Percentiles rank a stretch among this genome's conserved stretches.
Evolutionary conservation across 352 stramenopile genomes (phyloP).

Genomic region (Phytopythium delawarense): DNA sequence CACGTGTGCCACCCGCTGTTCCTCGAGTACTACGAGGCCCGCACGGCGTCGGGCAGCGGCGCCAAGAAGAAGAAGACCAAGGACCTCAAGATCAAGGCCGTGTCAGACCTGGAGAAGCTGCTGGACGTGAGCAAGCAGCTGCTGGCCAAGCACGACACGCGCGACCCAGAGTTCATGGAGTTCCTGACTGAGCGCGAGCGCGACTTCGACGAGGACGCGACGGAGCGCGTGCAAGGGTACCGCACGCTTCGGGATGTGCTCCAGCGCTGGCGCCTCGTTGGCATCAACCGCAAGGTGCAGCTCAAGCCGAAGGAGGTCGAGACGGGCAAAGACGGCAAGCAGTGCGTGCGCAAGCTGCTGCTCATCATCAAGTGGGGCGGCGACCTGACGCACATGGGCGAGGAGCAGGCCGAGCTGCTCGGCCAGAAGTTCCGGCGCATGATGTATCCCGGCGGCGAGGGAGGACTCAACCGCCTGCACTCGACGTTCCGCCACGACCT

Average conservation of each 20-base stretch:
- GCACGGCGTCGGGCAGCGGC: conserved; percentile 20
- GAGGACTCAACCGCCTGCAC: conserved; percentile 97
- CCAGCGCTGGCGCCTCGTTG: conserved; percentile 93
- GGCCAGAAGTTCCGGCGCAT: conserved; percentile 88
- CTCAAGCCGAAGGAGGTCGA: conserved; percentile 76
- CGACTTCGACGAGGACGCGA: conserved; percentile 54
- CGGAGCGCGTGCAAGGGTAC: conserved; percentile 78
- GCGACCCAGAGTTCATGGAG: conserved; percentile 51
- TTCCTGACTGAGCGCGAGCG: conserved; percentile 65
- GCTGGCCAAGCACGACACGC: conserved; percentile 58
- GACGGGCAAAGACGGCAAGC: conserved; percentile 26
- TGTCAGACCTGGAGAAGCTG: conserved; percentile 72
- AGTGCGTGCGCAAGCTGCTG: conserved; percentile 85
- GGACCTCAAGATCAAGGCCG: conserved; percentile 87
- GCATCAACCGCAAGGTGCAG: conserved; percentile 99
- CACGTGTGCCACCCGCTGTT: conserved; percentile 89
- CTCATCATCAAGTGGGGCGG: conserved; percentile 99
- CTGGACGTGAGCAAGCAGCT: conserved; percentile 76
- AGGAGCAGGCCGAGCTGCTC: conserved; percentile 94
- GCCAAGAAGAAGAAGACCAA: conserved; percentile 53
- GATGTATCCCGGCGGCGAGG: conserved; percentile 90
- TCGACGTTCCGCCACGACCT: conserved; percentile 99
- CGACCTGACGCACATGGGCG: conserved; percentile 96
- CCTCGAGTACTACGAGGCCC: conserved; percentile 76
- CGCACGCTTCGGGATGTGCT: conserved; percentile 86